Percentiles rank a stretch among this genome's conserved stretches.
Evolutionary conservation across 2,329 filamentous ascomycete genomes (phyloP).

Genomic region (Chalaropsis thielavioides): DNA sequence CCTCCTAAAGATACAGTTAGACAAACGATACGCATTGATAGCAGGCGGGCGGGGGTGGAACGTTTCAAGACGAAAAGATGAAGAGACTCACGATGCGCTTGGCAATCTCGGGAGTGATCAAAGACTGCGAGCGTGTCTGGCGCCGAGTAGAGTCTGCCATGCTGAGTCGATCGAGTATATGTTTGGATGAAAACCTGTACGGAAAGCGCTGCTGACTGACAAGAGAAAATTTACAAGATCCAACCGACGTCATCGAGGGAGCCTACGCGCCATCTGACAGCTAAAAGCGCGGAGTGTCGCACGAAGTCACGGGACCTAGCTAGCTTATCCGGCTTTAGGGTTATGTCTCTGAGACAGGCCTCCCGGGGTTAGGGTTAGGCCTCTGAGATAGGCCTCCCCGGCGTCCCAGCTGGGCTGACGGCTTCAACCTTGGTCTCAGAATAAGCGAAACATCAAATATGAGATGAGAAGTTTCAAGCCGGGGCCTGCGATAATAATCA

Average conservation of each 20-base stretch:
- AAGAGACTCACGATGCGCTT: slow-evolving; percentile 40
- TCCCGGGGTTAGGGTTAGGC: no score
- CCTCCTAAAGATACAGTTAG: slow-evolving; percentile 44
- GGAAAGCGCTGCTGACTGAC: no score
- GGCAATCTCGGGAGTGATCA: slow-evolving; percentile 37
- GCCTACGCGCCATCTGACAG: not conserved
- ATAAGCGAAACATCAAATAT: slow-evolving; percentile 6
- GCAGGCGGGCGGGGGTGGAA: slow-evolving; percentile 1
- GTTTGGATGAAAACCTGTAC: no score
- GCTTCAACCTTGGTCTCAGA: not conserved
- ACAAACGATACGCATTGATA: slow-evolving; percentile 12
- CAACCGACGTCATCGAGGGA: not conserved
- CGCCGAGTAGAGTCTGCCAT: slow-evolving; percentile 6
- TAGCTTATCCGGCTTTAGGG: not conserved
- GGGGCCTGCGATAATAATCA: not conserved
- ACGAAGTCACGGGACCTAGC: slow-evolving; percentile 11
- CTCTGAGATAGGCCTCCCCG: not conserved
- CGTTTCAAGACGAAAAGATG: slow-evolving; percentile 9
- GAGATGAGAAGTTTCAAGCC: slow-evolving; percentile 4
- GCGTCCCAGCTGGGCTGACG: not conserved
- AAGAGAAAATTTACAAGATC: not conserved
- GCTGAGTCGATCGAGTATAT: not conserved
- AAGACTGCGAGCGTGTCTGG: slow-evolving; percentile 6
- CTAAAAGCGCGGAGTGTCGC: not conserved
- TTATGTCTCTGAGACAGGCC: not conserved